These are phyloP conservation scores for Cystobasidium sp. DNA, from an alignment of 1,284 basidiomycete genomes.

Conservation along the genomic window DNA sequence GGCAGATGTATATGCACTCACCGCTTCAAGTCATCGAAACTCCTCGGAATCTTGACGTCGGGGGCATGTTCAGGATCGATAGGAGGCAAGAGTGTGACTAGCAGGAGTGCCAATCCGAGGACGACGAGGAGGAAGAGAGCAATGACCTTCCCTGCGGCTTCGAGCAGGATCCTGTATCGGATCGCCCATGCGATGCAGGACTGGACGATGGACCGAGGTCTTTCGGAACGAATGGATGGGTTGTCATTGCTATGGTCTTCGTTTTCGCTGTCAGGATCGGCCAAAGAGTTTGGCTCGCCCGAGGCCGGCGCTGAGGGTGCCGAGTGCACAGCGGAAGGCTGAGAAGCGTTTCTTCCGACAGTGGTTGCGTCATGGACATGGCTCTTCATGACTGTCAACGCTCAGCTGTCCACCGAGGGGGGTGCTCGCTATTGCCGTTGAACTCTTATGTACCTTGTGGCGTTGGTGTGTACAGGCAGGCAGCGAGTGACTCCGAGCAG, in stretches of 20 bases:
- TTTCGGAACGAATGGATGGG: not conserved
- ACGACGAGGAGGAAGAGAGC: slow-evolving; percentile 65
- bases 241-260: not conserved
- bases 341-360: too few species aligned
- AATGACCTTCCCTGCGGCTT: slow-evolving; percentile 80
- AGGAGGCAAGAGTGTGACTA: slow-evolving; percentile 51
- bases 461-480: too few species aligned
- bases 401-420: too few species aligned
- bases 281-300: too few species aligned
- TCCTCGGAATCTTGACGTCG: slow-evolving; percentile 56
- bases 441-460: too few species aligned
- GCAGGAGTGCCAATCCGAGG: slow-evolving; percentile 56
- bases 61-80: slow-evolving; percentile 50
- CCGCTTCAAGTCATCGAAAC: slow-evolving; percentile 57
- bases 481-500: too few species aligned
- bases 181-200: slow-evolving; percentile 12
- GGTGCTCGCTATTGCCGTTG: too few species aligned
- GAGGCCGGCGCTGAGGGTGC: not conserved
- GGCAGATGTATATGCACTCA: slow-evolving; percentile 49
- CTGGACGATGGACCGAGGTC: not conserved
- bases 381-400: too few species aligned
- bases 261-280: not conserved
- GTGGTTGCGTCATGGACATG: too few species aligned
- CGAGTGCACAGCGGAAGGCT: too few species aligned
- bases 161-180: slow-evolving; percentile 64